Conservation (phyloP, 106 monocot genomes). For the Allium cepa region DNA sequence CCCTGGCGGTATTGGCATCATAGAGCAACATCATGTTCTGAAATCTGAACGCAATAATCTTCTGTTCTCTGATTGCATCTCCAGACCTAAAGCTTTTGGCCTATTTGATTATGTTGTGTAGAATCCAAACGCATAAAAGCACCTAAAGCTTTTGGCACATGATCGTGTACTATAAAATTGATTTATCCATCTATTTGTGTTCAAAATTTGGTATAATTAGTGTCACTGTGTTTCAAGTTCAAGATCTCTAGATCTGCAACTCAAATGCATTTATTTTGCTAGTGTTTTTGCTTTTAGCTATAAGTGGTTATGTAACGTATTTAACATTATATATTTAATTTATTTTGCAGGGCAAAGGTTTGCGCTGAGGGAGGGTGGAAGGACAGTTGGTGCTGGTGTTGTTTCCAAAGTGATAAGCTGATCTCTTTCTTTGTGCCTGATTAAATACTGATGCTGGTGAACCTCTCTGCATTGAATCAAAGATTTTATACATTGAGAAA, state of each 20-base stretch:
- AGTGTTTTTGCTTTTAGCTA: background rate
- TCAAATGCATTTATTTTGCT: background rate
- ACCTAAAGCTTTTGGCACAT: too few relatives aligned
- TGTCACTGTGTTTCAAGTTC: background rate
- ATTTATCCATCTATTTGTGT: too few relatives aligned
- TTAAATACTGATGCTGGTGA: background rate
- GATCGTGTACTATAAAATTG: too few relatives aligned
- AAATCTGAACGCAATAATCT: too few relatives aligned
- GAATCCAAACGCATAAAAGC: too few relatives aligned
- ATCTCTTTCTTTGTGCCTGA: background rate
- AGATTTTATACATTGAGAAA: background rate
- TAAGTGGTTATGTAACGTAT: background rate
- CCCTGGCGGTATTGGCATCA: too few relatives aligned
- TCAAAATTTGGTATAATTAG: background rate
- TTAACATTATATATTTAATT: background rate
- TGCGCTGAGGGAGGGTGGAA: constrained; percentile 70
- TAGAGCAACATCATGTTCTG: too few relatives aligned
- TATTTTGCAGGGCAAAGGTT: constrained; percentile 64
- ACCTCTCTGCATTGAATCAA: background rate
- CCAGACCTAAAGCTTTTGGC: too few relatives aligned
- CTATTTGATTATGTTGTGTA: too few relatives aligned
- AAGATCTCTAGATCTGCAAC: background rate
- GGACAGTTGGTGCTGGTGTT: constrained; percentile 78
- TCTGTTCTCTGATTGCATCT: too few relatives aligned
- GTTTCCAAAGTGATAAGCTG: constrained; percentile 71